Evolutionary conservation across 352 stramenopile genomes (phyloP).

Genomic region (Phytophthora litchii): DNA sequence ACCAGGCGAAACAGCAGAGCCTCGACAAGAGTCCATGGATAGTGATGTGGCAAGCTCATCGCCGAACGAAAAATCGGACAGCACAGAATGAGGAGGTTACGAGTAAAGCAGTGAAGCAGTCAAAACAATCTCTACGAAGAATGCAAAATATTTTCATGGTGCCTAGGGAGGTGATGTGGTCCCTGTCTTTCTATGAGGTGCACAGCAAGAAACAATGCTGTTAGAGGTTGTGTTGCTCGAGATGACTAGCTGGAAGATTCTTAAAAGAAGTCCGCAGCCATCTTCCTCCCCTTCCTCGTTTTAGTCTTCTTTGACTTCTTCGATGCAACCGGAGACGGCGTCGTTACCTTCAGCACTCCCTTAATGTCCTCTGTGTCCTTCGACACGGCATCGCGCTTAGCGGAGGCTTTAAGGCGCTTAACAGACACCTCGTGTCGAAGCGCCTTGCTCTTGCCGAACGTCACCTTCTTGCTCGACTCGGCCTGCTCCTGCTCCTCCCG

Average conservation of each 20-base stretch:
- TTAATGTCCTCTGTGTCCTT: constrained; percentile 72
- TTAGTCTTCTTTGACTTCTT: constrained; percentile 57
- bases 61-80: too few relatives aligned
- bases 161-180: constrained; percentile 8
- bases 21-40: too few relatives aligned
- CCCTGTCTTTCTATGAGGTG: constrained; percentile 33
- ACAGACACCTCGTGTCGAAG: constrained; percentile 80
- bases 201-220: constrained; percentile 14
- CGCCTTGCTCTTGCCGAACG: constrained; percentile 87
- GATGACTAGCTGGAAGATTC: constrained; percentile 2
- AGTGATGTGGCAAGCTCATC: too few relatives aligned
- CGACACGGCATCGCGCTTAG: constrained; percentile 56
- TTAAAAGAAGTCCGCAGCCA: constrained; percentile 79
- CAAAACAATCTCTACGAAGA: too few relatives aligned
- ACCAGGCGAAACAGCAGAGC: too few relatives aligned
- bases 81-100: too few relatives aligned
- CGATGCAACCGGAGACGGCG: constrained; percentile 18
- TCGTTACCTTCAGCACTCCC: constrained; percentile 70
- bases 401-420: constrained; percentile 83
- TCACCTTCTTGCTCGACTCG: constrained; percentile 73
- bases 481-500: constrained; percentile 38
- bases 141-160: constrained; percentile 41
- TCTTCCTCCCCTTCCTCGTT: constrained; percentile 53
- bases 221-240: constrained; percentile 8
- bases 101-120: too few relatives aligned